Evolutionary conservation across 2,329 filamentous ascomycete species (phyloP), one percentile per base, ranked within the genome.

Genomic region (Beauveria australis): DNA sequence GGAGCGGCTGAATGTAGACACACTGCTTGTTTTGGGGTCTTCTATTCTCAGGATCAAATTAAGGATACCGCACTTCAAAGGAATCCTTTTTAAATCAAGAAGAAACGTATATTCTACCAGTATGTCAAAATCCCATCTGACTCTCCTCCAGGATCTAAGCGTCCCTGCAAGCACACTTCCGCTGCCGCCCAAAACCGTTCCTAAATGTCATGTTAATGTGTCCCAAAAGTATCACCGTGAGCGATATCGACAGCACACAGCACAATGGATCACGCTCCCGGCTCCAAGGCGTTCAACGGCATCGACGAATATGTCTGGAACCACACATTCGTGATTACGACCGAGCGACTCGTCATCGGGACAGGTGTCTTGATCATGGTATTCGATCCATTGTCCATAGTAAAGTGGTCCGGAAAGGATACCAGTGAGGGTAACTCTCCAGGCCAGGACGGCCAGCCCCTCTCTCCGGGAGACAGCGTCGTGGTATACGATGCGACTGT

Each of bases 281-380:
- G 48, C 18, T 40, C 40, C 24, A 52, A 44, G 18, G 56, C 56
- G 19, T 28, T 30, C n/a, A 43, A 49, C 48, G 56, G 56, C 26
- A 53, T 53, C 12, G 56, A 59, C 40, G 56, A 53, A 18, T 33
- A 52, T 48, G 37, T 59, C 37, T 59, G 47, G 47, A 59, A 59
- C 40, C 48, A 52, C 48, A 59, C 56, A n/a, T 59, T 59, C 33
- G 19, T 33, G 8, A 41, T 53, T 7, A 53, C 48, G n/a, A 46
- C 37, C 5, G n/a, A 59, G 19, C 24, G 26, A 9, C 37, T 53
- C 16, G 56, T 59, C 7, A 48, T 53, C 40, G 56, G 48, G 6
- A 59, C 43, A 24, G 56, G 56, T 9, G 48, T 44, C 26, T 43
- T 59, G 40, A 59, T 59, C 48, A 59, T 53, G 48, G n/a, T 59